Evolutionary conservation across 768 basidiomycete genomes (phyloP).

Genomic region (Xerocomellus intermedius): DNA sequence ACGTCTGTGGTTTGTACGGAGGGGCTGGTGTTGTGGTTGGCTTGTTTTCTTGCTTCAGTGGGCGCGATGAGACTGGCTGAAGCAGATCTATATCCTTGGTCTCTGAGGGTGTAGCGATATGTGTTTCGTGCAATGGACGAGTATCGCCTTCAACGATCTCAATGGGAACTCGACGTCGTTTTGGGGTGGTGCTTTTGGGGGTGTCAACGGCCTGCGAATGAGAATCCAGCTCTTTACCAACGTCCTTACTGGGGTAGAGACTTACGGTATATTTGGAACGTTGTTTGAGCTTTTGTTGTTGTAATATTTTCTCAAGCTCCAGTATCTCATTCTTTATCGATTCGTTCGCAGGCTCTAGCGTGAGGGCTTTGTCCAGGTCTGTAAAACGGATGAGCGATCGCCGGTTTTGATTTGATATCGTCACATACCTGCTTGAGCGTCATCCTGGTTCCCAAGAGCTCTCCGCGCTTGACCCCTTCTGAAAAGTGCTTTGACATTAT

Average conservation of each 20-base stretch:
- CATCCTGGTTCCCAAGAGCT: slow-evolving; percentile 50
- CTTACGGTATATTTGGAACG: slow-evolving; percentile 34
- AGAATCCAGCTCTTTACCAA: slow-evolving; percentile 3
- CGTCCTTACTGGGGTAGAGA: background rate
- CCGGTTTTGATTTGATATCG: background rate
- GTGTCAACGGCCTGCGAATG: slow-evolving; percentile 7
- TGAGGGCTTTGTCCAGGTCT: slow-evolving; percentile 64
- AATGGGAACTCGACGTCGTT: slow-evolving; percentile 63
- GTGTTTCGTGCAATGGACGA: background rate
- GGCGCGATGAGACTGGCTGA: slow-evolving; percentile 41
- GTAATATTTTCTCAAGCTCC: slow-evolving; percentile 44
- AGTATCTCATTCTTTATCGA: slow-evolving; percentile 62
- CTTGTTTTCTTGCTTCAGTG: slow-evolving; percentile 20
- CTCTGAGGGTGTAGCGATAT: background rate
- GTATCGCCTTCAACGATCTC: slow-evolving; percentile 47
- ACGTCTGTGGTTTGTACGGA: slow-evolving; percentile 36
- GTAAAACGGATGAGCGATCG: slow-evolving; percentile 1
- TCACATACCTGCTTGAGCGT: slow-evolving; percentile 57
- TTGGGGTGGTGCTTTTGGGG: slow-evolving; percentile 22
- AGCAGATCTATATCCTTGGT: slow-evolving; percentile 29
- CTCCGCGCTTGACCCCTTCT: slow-evolving; percentile 72
- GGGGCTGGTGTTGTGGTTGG: slow-evolving; percentile 4
- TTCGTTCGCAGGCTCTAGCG: slow-evolving; percentile 62
- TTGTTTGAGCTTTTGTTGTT: slow-evolving; percentile 32
- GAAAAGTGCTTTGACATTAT: slow-evolving; percentile 79